Evolutionary conservation across 441 rosid species (phyloP), one percentile per base, ranked within the genome.

Genomic region (Biscutella laevigata): DNA sequence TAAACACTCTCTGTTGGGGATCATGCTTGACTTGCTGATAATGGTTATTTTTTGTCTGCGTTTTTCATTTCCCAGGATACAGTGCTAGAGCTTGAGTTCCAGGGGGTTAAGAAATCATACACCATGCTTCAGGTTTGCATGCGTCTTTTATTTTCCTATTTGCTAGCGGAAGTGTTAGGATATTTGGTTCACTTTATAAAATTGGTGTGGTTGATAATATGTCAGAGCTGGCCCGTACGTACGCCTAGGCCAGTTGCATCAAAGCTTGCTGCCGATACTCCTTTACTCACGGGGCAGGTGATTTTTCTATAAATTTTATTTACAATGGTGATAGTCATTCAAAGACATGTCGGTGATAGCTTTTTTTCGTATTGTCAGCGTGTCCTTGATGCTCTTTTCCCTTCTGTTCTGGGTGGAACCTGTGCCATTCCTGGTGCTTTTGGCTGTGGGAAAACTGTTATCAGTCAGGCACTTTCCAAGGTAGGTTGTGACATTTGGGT

Each of bases 361-460:
- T 43, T 57, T 8, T 73, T 59, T 56, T 40, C 58, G 25, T 16
- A 28, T 14, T 67, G 41, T 27, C 83, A 94, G 99, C 95, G 99
- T 67, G 97, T 94, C 62, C 97, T 89, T 64, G 97, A 94, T 80
- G 99, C 99, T 12, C 96, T 94, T 64, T 94, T 94, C 73, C 99
- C 99, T 45, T 94, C 99, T 0, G 97, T 94, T 68, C 96, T 94
- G 62, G 97, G 99, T 69, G 99, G 99, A 66, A 94, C 99, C 60
- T 94, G 99, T 80, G 97, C 99, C 46, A 94, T 89, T 43, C 97
- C 99, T 59, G 97, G 99, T 62, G 99, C 99, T 16, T 94, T 94
- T 81, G 99, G 99, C 6, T 86, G 99, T 82, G 99, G 99, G 30
- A 94, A 94, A 85, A 94, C 97, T 48, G 99, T 94, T 70, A 94